A percentile compares a stretch with the other conserved stretches of the same genome.
Evolutionary conservation across 2,329 filamentous ascomycete species (phyloP).

Genomic region (Penicillium sp.): DNA sequence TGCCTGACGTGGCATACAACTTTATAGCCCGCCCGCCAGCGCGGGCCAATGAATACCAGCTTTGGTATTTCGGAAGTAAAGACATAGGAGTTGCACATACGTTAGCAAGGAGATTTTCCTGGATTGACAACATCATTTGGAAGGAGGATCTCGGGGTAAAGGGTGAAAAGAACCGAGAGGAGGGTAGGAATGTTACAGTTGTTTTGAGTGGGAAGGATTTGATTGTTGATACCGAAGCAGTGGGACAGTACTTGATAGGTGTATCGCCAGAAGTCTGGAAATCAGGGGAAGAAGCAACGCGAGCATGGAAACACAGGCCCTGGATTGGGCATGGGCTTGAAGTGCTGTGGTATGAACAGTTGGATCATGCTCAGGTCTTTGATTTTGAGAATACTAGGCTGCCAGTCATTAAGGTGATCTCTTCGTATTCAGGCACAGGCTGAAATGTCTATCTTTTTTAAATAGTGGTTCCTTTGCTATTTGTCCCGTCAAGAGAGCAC

Average conservation of each 20-base stretch:
- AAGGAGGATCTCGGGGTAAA: constrained; percentile 57
- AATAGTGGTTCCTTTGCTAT: too few relatives aligned
- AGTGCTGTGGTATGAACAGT: constrained; percentile 58
- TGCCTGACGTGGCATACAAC: constrained; percentile 70
- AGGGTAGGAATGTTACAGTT: constrained; percentile 52
- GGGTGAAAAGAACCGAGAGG: constrained; percentile 1
- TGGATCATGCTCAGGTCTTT: constrained; percentile 66
- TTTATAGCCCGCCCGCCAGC: constrained; percentile 58
- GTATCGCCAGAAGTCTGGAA: constrained; percentile 8
- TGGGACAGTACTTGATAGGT: constrained; percentile 57
- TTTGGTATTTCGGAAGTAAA: constrained; percentile 68
- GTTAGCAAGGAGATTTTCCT: constrained; percentile 67
- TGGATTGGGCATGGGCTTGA: constrained; percentile 50
- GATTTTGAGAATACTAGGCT: constrained; percentile 31
- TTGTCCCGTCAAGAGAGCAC: too few relatives aligned
- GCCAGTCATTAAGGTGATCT: constrained; percentile 2
- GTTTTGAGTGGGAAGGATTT: constrained; percentile 60
- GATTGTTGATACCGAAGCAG: constrained; percentile 61
- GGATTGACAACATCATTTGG: constrained; percentile 69
- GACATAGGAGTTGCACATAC: constrained; percentile 65
- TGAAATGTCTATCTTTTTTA: too few relatives aligned
- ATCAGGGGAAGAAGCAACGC: constrained; percentile 12
- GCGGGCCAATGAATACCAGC: constrained; percentile 65
- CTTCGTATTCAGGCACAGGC: too few relatives aligned
- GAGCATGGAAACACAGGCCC: constrained; percentile 1